phyloP scores from a whole-genome alignment of 208 protist genomes.

The Balamuthia mandrillaris region DNA sequence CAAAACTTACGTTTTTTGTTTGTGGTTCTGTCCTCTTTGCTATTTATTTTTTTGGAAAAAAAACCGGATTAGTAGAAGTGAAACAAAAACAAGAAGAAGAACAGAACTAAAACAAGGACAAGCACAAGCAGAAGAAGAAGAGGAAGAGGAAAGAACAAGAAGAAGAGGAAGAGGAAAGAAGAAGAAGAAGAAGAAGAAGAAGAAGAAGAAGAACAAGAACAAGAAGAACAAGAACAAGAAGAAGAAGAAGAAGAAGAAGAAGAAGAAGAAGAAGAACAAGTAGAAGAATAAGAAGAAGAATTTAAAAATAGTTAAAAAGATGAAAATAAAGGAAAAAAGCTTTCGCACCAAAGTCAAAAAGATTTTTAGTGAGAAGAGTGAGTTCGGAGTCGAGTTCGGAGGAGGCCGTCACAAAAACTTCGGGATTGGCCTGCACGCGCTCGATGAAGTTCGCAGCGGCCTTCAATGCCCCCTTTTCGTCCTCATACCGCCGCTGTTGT shows the following conservation, averaged over 20 bases:
- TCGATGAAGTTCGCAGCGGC: too few relatives aligned
- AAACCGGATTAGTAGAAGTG: background rate
- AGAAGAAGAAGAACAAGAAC: background rate
- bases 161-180: background rate
- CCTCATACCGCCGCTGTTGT: too few relatives aligned
- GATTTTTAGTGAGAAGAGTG: background rate
- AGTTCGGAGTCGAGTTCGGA: background rate
- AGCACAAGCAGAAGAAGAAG: background rate
- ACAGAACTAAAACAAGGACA: background rate
- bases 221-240: background rate
- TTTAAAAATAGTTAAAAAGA: too few relatives aligned
- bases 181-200: background rate
- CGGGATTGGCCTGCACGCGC: too few relatives aligned
- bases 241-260: background rate
- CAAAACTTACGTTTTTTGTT: background rate
- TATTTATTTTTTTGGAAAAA: background rate
- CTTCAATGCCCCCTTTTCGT: too few relatives aligned
- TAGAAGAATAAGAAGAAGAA: background rate
- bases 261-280: background rate
- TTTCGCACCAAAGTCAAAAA: background rate
- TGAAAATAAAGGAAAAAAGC: background rate
- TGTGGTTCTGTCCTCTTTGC: background rate
- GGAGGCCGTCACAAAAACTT: background rate
- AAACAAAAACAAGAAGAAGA: background rate
- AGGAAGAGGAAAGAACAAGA: background rate